Conservation (phyloP, 1,284 basidiomycete genomes). For the Mycena citricolor region DNA sequence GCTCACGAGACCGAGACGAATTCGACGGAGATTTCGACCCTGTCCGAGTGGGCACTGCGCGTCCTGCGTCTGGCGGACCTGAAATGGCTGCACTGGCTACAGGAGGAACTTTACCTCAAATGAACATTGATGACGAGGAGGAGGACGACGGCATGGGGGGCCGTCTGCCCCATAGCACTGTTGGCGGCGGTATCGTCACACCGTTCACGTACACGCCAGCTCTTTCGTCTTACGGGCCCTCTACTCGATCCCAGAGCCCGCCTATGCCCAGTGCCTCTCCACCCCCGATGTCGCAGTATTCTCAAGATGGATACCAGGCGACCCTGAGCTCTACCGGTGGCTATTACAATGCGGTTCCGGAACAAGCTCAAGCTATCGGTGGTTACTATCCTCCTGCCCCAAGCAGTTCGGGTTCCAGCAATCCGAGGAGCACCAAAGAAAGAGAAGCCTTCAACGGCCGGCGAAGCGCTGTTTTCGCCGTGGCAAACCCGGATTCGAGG, state of each 20-base stretch:
- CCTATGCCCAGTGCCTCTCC: constrained; percentile 19
- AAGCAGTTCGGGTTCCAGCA: constrained; percentile 21
- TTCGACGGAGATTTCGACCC: constrained; percentile 28
- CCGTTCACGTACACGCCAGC: constrained; percentile 21
- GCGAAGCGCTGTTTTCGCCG: no score
- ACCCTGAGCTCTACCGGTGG: constrained; percentile 22
- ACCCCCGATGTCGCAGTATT: constrained; percentile 26
- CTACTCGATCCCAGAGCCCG: constrained; percentile 20
- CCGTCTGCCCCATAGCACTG: constrained; percentile 16
- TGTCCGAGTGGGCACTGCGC: constrained; percentile 17
- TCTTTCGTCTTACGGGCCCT: constrained; percentile 6
- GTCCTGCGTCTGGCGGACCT: constrained; percentile 14
- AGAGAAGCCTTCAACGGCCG: constrained; percentile 14
- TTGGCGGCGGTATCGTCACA: constrained; percentile 22
- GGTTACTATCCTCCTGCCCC: constrained; percentile 18
- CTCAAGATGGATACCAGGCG: constrained; percentile 22
- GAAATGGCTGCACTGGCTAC: constrained; percentile 11
- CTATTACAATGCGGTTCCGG: constrained; percentile 19
- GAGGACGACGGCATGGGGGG: constrained; percentile 24
- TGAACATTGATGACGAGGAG: constrained; percentile 23
- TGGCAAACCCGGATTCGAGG: no score
- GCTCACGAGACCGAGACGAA: constrained; percentile 15
- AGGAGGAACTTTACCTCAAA: constrained; percentile 24
- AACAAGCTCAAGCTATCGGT: constrained; percentile 19
- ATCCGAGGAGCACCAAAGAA: constrained; percentile 23